Evolutionary conservation across 2,329 filamentous ascomycete genomes (phyloP).

Genomic region (Tricladium varicosporioides): DNA sequence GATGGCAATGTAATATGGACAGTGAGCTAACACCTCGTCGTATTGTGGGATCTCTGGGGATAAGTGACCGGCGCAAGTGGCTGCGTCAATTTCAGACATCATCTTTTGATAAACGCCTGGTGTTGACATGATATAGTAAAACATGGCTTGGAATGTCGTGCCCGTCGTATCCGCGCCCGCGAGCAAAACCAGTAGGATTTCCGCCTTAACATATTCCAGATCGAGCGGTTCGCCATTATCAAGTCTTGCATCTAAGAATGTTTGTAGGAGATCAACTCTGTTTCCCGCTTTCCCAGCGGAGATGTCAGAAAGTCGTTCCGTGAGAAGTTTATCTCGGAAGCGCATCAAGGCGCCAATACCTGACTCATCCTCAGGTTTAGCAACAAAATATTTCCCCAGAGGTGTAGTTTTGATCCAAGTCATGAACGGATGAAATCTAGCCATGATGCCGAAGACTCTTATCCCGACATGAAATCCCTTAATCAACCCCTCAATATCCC

Average conservation of each 20-base stretch:
- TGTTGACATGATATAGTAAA: slow-evolving; percentile 31
- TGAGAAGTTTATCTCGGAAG: slow-evolving; percentile 53
- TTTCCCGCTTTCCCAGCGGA: slow-evolving; percentile 42
- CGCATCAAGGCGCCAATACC: slow-evolving; percentile 56
- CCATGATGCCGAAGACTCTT: slow-evolving; percentile 49
- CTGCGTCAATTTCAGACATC: slow-evolving; percentile 45
- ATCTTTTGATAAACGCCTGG: slow-evolving; percentile 43
- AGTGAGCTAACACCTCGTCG: slow-evolving; percentile 40
- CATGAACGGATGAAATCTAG: slow-evolving; percentile 51
- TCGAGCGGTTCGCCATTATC: slow-evolving; percentile 28
- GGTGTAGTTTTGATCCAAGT: slow-evolving; percentile 53
- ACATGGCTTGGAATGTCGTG: slow-evolving; percentile 1
- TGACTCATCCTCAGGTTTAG: slow-evolving; percentile 49
- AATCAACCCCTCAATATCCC: slow-evolving; percentile 53
- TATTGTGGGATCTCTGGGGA: slow-evolving; percentile 38
- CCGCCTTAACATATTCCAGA: slow-evolving; percentile 16
- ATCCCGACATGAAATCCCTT: slow-evolving; percentile 53
- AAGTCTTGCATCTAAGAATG: slow-evolving; percentile 39
- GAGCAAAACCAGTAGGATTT: slow-evolving; percentile 7
- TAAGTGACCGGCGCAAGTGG: slow-evolving; percentile 34
- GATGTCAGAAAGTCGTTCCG: slow-evolving; percentile 46
- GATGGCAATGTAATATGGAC: slow-evolving; percentile 49
- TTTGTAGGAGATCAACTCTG: slow-evolving; percentile 53
- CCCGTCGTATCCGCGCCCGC: slow-evolving; percentile 20
- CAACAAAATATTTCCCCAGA: slow-evolving; percentile 50